Evolutionary conservation across 2,329 filamentous ascomycete genomes (phyloP).

Genomic region (Herpotrichia juniperi): DNA sequence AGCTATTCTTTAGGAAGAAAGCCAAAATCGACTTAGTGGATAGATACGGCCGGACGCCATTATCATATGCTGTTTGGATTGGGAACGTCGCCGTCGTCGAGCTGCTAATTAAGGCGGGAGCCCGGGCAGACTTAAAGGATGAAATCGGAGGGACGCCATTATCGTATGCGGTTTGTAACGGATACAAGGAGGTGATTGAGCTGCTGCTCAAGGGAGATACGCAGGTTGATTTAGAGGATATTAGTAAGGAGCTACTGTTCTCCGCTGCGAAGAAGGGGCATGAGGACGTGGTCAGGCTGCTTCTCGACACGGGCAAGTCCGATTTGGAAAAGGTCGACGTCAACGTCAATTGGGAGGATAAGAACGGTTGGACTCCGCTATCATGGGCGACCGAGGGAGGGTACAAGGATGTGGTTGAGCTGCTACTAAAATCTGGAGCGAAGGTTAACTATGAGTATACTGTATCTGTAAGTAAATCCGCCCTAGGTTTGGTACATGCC

Average conservation of each 20-base stretch:
- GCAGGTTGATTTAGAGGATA: conserved; percentile 3
- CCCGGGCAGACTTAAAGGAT: too few species aligned
- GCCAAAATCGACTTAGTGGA: too few species aligned
- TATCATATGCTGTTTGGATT: too few species aligned
- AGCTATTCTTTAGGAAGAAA: too few species aligned
- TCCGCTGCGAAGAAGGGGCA: conserved; percentile 6
- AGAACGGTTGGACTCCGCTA: background rate
- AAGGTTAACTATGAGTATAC: too few species aligned
- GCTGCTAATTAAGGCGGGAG: too few species aligned
- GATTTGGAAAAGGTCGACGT: conserved; percentile 5
- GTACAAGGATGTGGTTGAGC: background rate
- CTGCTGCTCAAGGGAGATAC: background rate
- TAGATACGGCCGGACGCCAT: background rate
- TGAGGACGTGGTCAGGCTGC: conserved; percentile 4
- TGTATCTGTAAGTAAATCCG: too few species aligned
- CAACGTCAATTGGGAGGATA: conserved; percentile 1
- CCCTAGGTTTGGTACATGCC: too few species aligned
- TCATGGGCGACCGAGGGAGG: background rate
- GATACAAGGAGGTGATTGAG: conserved; percentile 1
- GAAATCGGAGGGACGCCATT: too few species aligned
- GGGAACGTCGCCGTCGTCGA: too few species aligned
- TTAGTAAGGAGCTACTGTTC: conserved; percentile 4
- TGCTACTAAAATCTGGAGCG: conserved; percentile 1
- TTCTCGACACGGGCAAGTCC: conserved; percentile 6
- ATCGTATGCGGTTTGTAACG: too few species aligned